A percentile compares a stretch with the other conserved stretches of the same genome.
These are phyloP conservation scores for Coniochaeta ligniaria DNA, from an alignment of 2,329 filamentous ascomycete genomes.

Conservation along the genomic window DNA sequence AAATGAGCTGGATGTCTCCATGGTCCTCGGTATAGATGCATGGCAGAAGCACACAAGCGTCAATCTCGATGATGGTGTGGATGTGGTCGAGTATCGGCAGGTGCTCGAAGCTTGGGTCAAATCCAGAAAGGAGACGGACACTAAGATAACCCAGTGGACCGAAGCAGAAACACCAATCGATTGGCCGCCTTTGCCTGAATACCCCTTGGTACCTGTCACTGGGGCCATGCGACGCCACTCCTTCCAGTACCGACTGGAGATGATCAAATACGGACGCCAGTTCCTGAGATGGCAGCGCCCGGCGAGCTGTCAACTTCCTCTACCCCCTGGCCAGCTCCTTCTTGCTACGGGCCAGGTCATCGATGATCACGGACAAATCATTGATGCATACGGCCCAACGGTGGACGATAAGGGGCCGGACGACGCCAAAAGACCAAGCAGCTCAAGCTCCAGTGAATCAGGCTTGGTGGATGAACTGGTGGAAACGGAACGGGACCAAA, in stretches of 20 bases:
- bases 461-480: not conserved
- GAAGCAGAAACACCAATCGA: not conserved
- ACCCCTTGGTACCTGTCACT: not conserved
- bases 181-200: not conserved
- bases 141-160: not conserved
- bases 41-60: conserved; percentile 5
- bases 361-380: not conserved
- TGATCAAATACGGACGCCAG: not conserved
- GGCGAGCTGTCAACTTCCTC: not conserved
- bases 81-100: not conserved
- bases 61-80: conserved; percentile 1
- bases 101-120: conserved; percentile 2
- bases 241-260: not conserved
- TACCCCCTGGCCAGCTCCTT: not conserved
- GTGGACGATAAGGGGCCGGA: not conserved
- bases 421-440: not conserved
- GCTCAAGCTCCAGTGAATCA: not conserved
- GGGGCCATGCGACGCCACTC: not conserved
- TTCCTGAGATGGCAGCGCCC: not conserved
- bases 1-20: not conserved
- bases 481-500: no score
- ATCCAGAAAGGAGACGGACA: not conserved
- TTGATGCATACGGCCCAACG: not conserved
- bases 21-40: not conserved
- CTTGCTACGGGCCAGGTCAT: not conserved